These are phyloP conservation scores for Elymus sibiricus DNA, from an alignment of 176 grass and related monocot genomes.

Conservation along the genomic window DNA sequence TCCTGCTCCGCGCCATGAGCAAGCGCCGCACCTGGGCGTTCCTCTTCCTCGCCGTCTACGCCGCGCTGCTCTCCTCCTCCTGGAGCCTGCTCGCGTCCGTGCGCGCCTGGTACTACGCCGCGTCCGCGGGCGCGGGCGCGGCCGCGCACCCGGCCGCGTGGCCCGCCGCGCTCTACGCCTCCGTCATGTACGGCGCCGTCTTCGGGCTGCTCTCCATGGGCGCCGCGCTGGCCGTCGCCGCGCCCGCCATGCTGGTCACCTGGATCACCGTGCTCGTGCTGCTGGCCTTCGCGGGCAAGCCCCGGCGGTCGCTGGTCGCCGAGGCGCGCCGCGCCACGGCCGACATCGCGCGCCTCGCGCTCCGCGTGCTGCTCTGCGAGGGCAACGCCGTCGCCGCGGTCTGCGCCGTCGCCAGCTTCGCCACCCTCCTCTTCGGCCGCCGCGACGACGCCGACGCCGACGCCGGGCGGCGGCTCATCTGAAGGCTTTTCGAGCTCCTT, in stretches of 20 bases:
- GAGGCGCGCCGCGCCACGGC: slow-evolving; percentile 56
- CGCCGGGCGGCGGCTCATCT: slow-evolving; percentile 29
- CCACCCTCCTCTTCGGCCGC: slow-evolving; percentile 13
- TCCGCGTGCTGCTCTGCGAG: slow-evolving; percentile 25
- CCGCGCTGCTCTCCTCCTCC: slow-evolving; percentile 58
- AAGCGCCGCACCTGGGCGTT: slow-evolving; percentile 70
- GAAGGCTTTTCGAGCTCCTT: neutral
- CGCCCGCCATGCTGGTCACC: slow-evolving; percentile 69
- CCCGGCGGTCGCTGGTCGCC: slow-evolving; percentile 48
- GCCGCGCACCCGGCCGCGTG: neutral
- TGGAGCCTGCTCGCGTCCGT: slow-evolving; percentile 65
- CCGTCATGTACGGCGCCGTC: slow-evolving; percentile 77
- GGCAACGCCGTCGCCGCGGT: slow-evolving; percentile 3
- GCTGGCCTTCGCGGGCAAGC: slow-evolving; percentile 24
- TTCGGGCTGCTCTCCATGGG: slow-evolving; percentile 88
- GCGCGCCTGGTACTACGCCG: slow-evolving; percentile 70
- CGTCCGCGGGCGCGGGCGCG: neutral
- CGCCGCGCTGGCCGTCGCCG: slow-evolving; percentile 64
- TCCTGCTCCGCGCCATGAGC: slow-evolving; percentile 49
- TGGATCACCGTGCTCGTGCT: slow-evolving; percentile 97
- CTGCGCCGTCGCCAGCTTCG: slow-evolving; percentile 2
- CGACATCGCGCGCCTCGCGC: slow-evolving; percentile 58
- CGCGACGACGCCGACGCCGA: neutral
- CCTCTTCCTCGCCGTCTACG: slow-evolving; percentile 79
- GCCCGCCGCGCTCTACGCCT: slow-evolving; percentile 57